Conservation (phyloP, 208 protist genomes). For the Acanthamoeba culbertsoni region DNA sequence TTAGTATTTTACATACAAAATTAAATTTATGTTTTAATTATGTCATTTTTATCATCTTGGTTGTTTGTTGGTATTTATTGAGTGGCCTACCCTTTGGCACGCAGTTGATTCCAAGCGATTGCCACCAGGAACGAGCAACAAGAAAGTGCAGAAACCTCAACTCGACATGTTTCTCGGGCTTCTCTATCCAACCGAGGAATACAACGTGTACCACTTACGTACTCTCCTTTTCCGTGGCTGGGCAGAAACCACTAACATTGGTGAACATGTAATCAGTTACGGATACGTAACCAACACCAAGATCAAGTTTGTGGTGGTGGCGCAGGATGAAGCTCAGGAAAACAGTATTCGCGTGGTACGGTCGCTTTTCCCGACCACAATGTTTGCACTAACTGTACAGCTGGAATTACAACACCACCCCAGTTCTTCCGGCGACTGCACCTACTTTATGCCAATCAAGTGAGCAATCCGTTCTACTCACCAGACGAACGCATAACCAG, state of each 20-base stretch:
- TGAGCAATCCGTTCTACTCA: slow-evolving; percentile 71
- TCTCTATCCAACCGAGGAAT: slow-evolving; percentile 67
- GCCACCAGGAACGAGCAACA: not conserved
- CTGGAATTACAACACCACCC: not conserved
- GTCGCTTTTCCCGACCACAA: not conserved
- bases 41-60: too few species aligned
- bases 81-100: not conserved
- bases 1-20: too few species aligned
- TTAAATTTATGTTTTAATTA: too few species aligned
- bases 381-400: not conserved
- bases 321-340: slow-evolving; percentile 50
- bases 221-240: too few species aligned
- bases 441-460: slow-evolving; percentile 60
- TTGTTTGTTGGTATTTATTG: not conserved
- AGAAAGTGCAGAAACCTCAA: not conserved
- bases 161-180: slow-evolving; percentile 62
- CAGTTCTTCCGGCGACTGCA: slow-evolving; percentile 67
- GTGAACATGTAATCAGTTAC: too few species aligned
- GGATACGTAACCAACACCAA: slow-evolving; percentile 74
- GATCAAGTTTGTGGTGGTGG: slow-evolving; percentile 70
- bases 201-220: slow-evolving; percentile 69
- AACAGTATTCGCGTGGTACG: slow-evolving; percentile 29
- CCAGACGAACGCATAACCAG: slow-evolving; percentile 58
- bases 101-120: slow-evolving; percentile 1
- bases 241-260: too few species aligned